Conservation (phyloP, 2,329 filamentous ascomycete species). For the Colletotrichum spinosum region DNA sequence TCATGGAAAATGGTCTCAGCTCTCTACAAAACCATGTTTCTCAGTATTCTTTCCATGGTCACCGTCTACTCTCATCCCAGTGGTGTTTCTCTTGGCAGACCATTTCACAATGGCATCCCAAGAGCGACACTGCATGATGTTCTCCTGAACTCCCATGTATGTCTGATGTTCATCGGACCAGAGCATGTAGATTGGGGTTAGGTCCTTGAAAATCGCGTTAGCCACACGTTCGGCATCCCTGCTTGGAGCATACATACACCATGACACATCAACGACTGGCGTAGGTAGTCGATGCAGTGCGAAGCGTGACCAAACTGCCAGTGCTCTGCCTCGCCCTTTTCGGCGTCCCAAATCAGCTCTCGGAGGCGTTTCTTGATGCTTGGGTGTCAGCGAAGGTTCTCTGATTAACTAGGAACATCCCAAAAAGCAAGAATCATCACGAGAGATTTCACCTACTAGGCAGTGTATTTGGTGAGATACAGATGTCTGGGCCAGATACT, state of each 20-base stretch:
- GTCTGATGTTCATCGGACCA: conserved; percentile 1
- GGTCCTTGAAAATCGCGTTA: background rate
- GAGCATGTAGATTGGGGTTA: conserved; percentile 8
- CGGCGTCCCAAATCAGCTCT: conserved; percentile 1
- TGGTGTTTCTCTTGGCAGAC: conserved; percentile 1
- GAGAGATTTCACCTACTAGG: background rate
- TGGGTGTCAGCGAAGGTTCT: background rate
- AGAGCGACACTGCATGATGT: conserved; percentile 2
- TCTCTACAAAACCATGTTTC: background rate
- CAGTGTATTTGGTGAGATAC: conserved; percentile 2
- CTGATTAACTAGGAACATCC: background rate
- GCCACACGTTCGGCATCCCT: too few relatives aligned
- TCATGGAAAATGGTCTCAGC: background rate
- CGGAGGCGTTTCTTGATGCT: background rate
- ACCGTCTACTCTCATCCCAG: background rate
- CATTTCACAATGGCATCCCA: background rate
- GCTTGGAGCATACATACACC: background rate
- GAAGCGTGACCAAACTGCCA: conserved; percentile 4
- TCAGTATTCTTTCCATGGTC: conserved; percentile 2
- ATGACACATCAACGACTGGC: background rate
- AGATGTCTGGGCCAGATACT: background rate
- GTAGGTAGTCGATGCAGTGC: conserved; percentile 8
- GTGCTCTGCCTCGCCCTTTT: background rate
- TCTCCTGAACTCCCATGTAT: background rate
- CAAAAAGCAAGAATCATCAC: too few relatives aligned